Base-by-base conservation (phyloP, 139 green algal genomes). In the Mesostigma viride region DNA sequence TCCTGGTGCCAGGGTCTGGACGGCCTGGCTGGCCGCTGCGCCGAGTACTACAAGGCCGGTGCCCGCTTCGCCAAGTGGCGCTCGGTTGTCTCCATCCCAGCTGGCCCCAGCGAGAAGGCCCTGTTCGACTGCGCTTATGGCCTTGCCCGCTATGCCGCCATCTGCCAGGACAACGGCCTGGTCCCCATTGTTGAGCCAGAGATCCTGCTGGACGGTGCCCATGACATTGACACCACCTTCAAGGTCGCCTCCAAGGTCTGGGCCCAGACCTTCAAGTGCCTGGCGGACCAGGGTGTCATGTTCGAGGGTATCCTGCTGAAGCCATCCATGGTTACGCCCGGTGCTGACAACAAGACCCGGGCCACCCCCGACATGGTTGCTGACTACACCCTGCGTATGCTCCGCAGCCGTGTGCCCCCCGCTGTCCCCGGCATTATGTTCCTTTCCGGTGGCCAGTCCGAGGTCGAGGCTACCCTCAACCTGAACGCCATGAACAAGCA, bases 221-320 rank as follows among this genome's bases (percentile, higher is more conserved):
- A 98, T 65, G 85, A 86, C 76, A 95, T 95, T 63, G 83, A 95
- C 65, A 71, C 69, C 71, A 95, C 84, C 79, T 62, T 80, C 28
- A 77, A 75, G 61, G 77, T 84, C 48, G 78, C 74, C 58, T 73
- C 92, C 58, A 76, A 91, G 82, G 89, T 95, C 51, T 99, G 93
- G 93, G 89, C 93, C 31, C 83, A 94, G 85, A 95, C 90, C 71
- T 99, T 99, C 89, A 97, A 97, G 86, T 95, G 90, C 85, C 76
- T 96, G 67, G 90, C 88, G 24, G 90, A 96, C 85, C 86, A 96
- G 62, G 83, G 90, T 64, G 93, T 98, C 61, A 70, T 97, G 80
- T 95, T 99, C 68, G 93, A 98, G 88, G 93, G 93, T 65, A 99
- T 99, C 86, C 88, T 99, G 62, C 85, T 99, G 57, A 99, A 99